Conservation (phyloP, 345 rosid species). For the Citrus inodora region DNA sequence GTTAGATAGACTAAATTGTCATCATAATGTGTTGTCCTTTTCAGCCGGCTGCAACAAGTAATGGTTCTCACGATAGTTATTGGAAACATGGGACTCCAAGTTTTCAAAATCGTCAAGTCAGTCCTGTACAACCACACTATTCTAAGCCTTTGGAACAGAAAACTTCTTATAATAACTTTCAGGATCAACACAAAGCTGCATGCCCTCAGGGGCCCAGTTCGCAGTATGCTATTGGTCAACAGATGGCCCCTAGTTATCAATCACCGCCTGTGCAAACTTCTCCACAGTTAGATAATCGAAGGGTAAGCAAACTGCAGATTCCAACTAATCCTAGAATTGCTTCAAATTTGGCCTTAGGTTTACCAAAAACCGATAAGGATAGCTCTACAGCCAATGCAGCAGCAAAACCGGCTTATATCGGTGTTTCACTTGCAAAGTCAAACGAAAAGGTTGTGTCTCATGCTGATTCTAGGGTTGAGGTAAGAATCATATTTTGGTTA, state of each 20-base stretch:
- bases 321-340: slow-evolving; percentile 98
- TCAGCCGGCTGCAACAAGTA: slow-evolving; percentile 61
- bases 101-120: slow-evolving; percentile 59
- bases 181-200: slow-evolving; percentile 62
- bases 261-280: slow-evolving; percentile 42
- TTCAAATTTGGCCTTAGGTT: slow-evolving; percentile 76
- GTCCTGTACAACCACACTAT: slow-evolving; percentile 53
- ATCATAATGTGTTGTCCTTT: slow-evolving; percentile 24
- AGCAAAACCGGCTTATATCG: slow-evolving; percentile 80
- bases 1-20: neutral
- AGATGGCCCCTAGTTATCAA: slow-evolving; percentile 53
- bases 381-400: slow-evolving; percentile 34
- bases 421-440: slow-evolving; percentile 67
- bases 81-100: slow-evolving; percentile 59
- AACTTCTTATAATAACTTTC: slow-evolving; percentile 58
- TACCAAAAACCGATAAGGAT: slow-evolving; percentile 65
- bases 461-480: slow-evolving; percentile 68
- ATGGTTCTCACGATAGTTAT: slow-evolving; percentile 67
- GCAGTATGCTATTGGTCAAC: slow-evolving; percentile 50
- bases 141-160: slow-evolving; percentile 61
- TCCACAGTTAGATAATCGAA: slow-evolving; percentile 52
- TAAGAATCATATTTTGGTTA: slow-evolving; percentile 29
- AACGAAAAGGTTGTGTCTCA: slow-evolving; percentile 40
- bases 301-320: slow-evolving; percentile 85
- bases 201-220: slow-evolving; percentile 56